Percentiles rank a stretch among this genome's conserved stretches.
These are phyloP conservation scores for Gossypium trilobum DNA, from an alignment of 441 rosid species.

Conservation along the genomic window DNA sequence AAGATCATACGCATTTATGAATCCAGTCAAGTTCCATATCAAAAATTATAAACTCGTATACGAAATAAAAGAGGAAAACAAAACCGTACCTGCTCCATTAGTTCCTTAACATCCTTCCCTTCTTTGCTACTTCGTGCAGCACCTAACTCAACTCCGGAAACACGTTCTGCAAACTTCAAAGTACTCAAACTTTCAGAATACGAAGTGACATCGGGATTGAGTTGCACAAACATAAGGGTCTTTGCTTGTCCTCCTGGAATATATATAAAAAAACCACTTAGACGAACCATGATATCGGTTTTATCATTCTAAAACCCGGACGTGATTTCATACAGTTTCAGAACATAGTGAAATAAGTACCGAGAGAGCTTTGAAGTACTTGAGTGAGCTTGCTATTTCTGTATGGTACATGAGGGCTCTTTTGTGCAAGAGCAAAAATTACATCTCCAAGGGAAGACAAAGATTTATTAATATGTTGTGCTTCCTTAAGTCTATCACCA, in stretches of 20 bases:
- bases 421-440: slow-evolving; percentile 54
- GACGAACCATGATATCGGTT: neutral
- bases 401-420: slow-evolving; percentile 54
- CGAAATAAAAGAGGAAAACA: neutral
- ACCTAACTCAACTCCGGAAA: slow-evolving; percentile 61
- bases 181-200: slow-evolving; percentile 50
- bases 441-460: slow-evolving; percentile 70
- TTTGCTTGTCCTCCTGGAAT: slow-evolving; percentile 61
- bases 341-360: slow-evolving; percentile 25
- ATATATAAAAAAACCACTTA: neutral
- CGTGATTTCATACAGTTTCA: neutral
- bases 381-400: slow-evolving; percentile 79
- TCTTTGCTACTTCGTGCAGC: slow-evolving; percentile 61
- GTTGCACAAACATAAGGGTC: slow-evolving; percentile 65
- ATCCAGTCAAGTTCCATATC: neutral
- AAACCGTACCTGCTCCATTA: slow-evolving; percentile 48
- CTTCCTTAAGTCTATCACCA: slow-evolving; percentile 54
- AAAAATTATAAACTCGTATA: neutral
- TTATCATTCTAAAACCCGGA: neutral
- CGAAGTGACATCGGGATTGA: slow-evolving; percentile 48
- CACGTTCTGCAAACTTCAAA: slow-evolving; percentile 62
- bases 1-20: neutral
- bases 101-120: slow-evolving; percentile 46
- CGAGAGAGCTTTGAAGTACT: slow-evolving; percentile 59
- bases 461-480: slow-evolving; percentile 71